phyloP scores from a whole-genome alignment of 352 stramenopile genomes.

The Achlya hypogyna region DNA sequence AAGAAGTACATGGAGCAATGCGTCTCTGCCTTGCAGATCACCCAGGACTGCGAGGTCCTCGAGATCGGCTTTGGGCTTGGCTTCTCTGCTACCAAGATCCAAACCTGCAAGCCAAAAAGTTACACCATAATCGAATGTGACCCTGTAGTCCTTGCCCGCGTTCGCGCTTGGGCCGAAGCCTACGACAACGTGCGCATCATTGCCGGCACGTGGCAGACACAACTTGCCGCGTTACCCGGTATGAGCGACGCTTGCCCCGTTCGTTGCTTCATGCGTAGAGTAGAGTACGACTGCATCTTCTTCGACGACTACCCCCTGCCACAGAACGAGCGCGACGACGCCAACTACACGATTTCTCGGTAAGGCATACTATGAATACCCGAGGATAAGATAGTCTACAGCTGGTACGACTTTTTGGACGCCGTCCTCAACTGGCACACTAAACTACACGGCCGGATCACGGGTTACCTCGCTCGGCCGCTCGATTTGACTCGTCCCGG shows the following conservation, averaged over 20 bases:
- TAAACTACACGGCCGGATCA: slow-evolving; percentile 38
- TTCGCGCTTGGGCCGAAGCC: slow-evolving; percentile 36
- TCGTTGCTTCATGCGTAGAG: too few relatives aligned
- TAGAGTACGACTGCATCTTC: slow-evolving; percentile 65
- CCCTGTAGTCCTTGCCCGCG: slow-evolving; percentile 34
- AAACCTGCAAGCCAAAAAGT: slow-evolving; percentile 35
- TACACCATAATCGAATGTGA: slow-evolving; percentile 83
- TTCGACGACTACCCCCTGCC: slow-evolving; percentile 76
- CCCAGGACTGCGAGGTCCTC: slow-evolving; percentile 41
- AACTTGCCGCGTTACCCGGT: slow-evolving; percentile 34
- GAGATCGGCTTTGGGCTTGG: slow-evolving; percentile 83
- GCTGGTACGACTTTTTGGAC: slow-evolving; percentile 70
- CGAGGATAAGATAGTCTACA: slow-evolving; percentile 26
- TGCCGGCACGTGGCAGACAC: slow-evolving; percentile 57
- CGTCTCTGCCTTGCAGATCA: slow-evolving; percentile 51
- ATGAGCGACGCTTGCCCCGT: not conserved
- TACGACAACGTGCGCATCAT: slow-evolving; percentile 37
- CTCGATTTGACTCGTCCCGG: slow-evolving; percentile 40
- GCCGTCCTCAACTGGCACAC: slow-evolving; percentile 35
- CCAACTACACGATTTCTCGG: slow-evolving; percentile 21
- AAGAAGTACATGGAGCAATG: slow-evolving; percentile 67
- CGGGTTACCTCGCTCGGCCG: slow-evolving; percentile 50
- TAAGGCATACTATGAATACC: not conserved
- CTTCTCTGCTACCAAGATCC: slow-evolving; percentile 68
- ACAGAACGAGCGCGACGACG: slow-evolving; percentile 29